Evolutionary conservation across 1,139 yeast species (phyloP), one percentile per base, ranked within the genome.

Genomic region (Diutina ranongensis): DNA sequence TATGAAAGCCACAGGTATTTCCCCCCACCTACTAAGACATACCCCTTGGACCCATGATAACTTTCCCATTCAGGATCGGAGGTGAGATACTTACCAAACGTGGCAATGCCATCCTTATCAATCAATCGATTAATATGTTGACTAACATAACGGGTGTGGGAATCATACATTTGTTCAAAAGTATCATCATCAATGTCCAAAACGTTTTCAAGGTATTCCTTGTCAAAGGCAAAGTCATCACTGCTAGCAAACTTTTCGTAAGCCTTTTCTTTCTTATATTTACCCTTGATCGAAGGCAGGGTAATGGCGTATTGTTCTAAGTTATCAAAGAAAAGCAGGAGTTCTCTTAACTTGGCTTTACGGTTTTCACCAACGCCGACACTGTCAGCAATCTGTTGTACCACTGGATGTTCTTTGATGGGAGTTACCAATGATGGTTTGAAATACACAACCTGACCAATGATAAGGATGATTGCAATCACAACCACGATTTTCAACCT

Each of bases 11-110:
- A 71, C 49, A 66, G 63, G 52, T 63, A 71, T 50, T 63, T 51
- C 2, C 72, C 72, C 4, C 76, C 76, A 2, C 76, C 76, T 36
- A 71, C 64, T 42, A 70, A 47, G 1, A 70, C 73, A 51, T 64
- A 66, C 7, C 76, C 76, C 19, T 59, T 52, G 1, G 68, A 57
- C 0, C 62, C 67, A n/a, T 57, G 51, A 54, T 68, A 71, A 1
- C 49, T 44, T 2, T 52, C 50, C 75, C 75, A 71, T 45, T 62
- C 67, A 2, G 63, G 59, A 50, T 67, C 71, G 4, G 60, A 46
- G 21, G 58, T 53, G 33, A 64, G 51, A n/a, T 66, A 45, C 46
- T 59, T 63, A 12, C 74, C 74, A 54, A 70, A 71, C 1, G 75
- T 68, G 4, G 61, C 52, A 4, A 70, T 47, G 2, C 63, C 63